Percentiles rank a stretch among this genome's conserved stretches.
These are phyloP conservation scores for Fusarium sp. DNA, from an alignment of 2,329 filamentous ascomycete genomes.

Conservation along the genomic window DNA sequence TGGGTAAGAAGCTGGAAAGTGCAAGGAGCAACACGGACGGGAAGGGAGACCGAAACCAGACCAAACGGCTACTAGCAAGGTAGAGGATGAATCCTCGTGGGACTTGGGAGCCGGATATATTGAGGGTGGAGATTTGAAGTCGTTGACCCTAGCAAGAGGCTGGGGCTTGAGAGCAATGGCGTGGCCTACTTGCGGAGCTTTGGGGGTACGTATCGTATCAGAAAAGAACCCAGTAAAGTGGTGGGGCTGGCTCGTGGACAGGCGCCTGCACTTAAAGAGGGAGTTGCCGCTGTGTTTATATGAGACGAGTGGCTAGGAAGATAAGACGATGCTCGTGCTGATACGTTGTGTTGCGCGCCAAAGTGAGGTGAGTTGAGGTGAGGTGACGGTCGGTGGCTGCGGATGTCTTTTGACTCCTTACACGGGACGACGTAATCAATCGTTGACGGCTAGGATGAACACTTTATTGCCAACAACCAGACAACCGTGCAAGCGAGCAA, in stretches of 20 bases:
- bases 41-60: slow-evolving; percentile 38
- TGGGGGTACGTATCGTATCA: slow-evolving; percentile 37
- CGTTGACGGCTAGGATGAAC: slow-evolving; percentile 22
- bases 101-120: slow-evolving; percentile 44
- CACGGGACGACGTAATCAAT: slow-evolving; percentile 25
- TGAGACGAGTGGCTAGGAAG: slow-evolving; percentile 29
- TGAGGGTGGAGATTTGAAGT: slow-evolving; percentile 46
- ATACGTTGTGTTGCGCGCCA: slow-evolving; percentile 21
- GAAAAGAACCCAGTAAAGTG: slow-evolving; percentile 25
- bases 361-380: slow-evolving; percentile 14
- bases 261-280: slow-evolving; percentile 30
- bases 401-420: slow-evolving; percentile 28
- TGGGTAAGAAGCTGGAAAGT: slow-evolving; percentile 32
- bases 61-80: slow-evolving; percentile 47
- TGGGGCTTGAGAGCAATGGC: slow-evolving; percentile 39
- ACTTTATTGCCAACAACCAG: slow-evolving; percentile 24
- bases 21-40: slow-evolving; percentile 37
- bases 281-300: slow-evolving; percentile 19
- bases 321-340: slow-evolving; percentile 15
- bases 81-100: slow-evolving; percentile 37
- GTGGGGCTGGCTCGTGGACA: slow-evolving; percentile 35
- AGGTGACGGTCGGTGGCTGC: slow-evolving; percentile 16
- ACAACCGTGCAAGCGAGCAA: slow-evolving; percentile 30
- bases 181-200: slow-evolving; percentile 45
- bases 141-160: slow-evolving; percentile 40